Evolutionary conservation across 2,329 filamentous ascomycete genomes (phyloP), one percentile per base, ranked within the genome.

Genomic region (Blastomyces parvus): DNA sequence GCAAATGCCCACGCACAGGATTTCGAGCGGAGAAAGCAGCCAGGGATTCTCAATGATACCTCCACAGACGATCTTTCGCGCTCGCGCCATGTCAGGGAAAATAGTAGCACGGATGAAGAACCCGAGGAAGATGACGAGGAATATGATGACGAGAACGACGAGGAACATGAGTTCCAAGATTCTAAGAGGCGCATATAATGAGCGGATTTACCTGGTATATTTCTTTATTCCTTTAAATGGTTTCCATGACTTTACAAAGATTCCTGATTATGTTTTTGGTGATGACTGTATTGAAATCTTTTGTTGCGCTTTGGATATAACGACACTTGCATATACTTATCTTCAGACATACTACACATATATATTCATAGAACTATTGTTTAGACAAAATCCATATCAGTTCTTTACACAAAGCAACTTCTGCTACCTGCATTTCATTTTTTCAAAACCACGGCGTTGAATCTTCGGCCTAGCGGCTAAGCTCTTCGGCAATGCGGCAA

Each of bases 1-100:
- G 88, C 90, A 3, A 83, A 87, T 65, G 93, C 93, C 6, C 94
- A 97, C 74, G 88, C 85, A 65, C 88, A 96, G 74, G 93, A 97
- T 76, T 97, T 97, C 73, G 89, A 95, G 76, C 88, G 94, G 78
- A 89, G 85, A 73, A 83, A 85, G 66, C 82, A 79, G 36, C 80
- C 81, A 0, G 79, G 80, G 44, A 72, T 78, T 14, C 72, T 79
- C 17, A 70, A 71, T 3, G 73, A 71, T 9, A 73, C 74, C 22
- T 71, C 70, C 38, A 72, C 76, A 7, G 70, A 74, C 3, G 53
- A 56, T 1, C 70, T 69, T 40, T 70, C 72, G 7, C 72, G 76
- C 25, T 71, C 72, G 17, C 70, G 72, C 19, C 72, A 73, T 7
- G 74, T 78, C n/a, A 69, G 69, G 2, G 60, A 66, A n/a, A 69